These are phyloP conservation scores for Pythium guiyangense DNA, from an alignment of 352 stramenopile species.

Conservation along the genomic window DNA sequence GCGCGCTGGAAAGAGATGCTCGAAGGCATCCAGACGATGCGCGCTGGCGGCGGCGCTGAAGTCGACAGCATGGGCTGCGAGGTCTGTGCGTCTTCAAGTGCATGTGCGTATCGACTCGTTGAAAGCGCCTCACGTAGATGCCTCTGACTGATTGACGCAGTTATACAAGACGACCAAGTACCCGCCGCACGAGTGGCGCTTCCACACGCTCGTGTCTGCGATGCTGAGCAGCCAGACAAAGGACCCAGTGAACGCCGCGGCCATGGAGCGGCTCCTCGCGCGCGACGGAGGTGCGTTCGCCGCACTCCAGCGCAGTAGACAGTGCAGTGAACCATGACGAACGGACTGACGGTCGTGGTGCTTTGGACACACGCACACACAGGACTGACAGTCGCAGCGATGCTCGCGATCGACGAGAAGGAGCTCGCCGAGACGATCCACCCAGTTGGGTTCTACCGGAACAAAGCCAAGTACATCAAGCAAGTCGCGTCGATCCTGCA, in stretches of 20 bases:
- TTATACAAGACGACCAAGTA: slow-evolving; percentile 36
- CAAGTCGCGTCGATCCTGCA: slow-evolving; percentile 53
- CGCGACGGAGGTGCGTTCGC: slow-evolving; percentile 32
- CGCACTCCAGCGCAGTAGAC: no score
- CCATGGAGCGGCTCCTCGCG: slow-evolving; percentile 62
- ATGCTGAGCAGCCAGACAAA: slow-evolving; percentile 98
- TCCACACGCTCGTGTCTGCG: slow-evolving; percentile 93
- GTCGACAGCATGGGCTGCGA: slow-evolving; percentile 72
- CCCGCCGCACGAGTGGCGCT: slow-evolving; percentile 56
- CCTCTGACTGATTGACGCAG: no score
- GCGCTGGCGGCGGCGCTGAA: slow-evolving; percentile 50
- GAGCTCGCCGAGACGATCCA: slow-evolving; percentile 87
- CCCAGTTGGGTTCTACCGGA: slow-evolving; percentile 95
- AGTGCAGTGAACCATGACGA: no score
- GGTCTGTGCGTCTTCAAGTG: slow-evolving; percentile 15
- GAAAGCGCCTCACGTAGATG: no score
- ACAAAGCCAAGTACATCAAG: slow-evolving; percentile 96
- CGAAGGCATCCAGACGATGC: slow-evolving; percentile 63
- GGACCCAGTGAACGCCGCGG: slow-evolving; percentile 87
- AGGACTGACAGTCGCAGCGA: slow-evolving; percentile 86
- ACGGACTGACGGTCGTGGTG: no score
- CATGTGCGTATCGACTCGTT: no score
- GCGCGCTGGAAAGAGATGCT: slow-evolving; percentile 54
- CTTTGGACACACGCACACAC: no score
- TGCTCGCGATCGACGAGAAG: slow-evolving; percentile 78